These are phyloP conservation scores for Starmerella geochares DNA, from an alignment of 805 yeast genomes.

Conservation along the genomic window DNA sequence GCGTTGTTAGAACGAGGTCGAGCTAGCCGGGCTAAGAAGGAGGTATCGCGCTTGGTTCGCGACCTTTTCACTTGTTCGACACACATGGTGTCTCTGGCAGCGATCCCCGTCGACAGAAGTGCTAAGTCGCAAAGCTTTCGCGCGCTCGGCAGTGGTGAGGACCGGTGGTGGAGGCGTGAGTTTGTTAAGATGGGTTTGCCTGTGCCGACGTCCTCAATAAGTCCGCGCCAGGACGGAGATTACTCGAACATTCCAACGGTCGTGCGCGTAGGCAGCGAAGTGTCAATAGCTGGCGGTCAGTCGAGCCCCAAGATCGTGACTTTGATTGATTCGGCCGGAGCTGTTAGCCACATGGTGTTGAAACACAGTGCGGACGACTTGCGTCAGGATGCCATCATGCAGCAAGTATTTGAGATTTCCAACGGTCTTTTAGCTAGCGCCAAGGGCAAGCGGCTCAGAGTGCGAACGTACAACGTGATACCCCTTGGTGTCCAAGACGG, in stretches of 20 bases:
- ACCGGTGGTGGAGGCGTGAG: constrained; percentile 48
- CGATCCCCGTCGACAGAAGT: not conserved
- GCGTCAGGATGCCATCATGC: constrained; percentile 95
- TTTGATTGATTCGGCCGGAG: constrained; percentile 49
- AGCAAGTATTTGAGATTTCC: constrained; percentile 86
- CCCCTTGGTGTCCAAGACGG: constrained; percentile 87
- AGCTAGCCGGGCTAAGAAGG: not conserved
- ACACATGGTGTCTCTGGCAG: not conserved
- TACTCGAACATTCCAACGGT: constrained; percentile 45
- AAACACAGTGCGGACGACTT: constrained; percentile 79
- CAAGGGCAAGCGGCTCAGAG: constrained; percentile 27
- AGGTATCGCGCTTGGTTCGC: not conserved
- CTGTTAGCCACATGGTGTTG: constrained; percentile 47
- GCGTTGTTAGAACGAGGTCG: not conserved
- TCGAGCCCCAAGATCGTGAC: constrained; percentile 76
- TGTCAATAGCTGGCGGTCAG: constrained; percentile 72
- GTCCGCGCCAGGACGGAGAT: constrained; percentile 35
- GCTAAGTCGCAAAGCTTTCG: not conserved
- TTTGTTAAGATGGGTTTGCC: constrained; percentile 46
- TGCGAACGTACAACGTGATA: constrained; percentile 79
- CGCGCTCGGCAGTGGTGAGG: constrained; percentile 24
- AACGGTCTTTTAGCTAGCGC: constrained; percentile 38
- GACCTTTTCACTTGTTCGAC: not conserved
- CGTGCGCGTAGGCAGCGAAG: constrained; percentile 35
- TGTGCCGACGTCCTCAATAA: constrained; percentile 49